Base-by-base conservation (phyloP, 2,329 filamentous ascomycete species). In the Neopestalotiopsis clavispora region DNA sequence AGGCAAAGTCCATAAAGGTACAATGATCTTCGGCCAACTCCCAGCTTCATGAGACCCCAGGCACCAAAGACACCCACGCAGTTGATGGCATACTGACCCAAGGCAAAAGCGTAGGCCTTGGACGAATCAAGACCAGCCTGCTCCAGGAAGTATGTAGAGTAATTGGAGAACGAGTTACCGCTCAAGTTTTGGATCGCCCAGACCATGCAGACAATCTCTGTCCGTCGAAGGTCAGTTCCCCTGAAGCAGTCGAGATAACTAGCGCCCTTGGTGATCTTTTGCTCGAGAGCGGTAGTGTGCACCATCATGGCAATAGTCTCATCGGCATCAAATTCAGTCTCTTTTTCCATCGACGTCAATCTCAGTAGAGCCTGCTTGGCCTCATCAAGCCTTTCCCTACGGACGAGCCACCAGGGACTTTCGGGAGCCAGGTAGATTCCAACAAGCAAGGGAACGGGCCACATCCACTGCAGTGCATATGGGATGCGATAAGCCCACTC, bases 261-360 rank as follows among this genome's bases (percentile, higher is more conserved):
- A 5, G 92, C 89, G 38, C 94, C 94, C 6, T 83, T 82, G 4
- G 92, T 94, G 66, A 94, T 92, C 79, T 88, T 86, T 76, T 93
- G 87, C 78, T 97, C 94, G 12, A 97, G 83, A 0, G 92, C 91
- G 0, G 92, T 95, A 0, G 94, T 97, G 77, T 97, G 93, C 1
- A 94, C 89, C 92, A 97, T 97, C 93, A 97, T 97, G 74, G 93
- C 91, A 64, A 97, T 85, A 0, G 93, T 96, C 81, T 96, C 93
- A 71, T 97, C 92, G 12, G 92, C 88, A 75, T 97, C 89, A 74
- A 96, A 95, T 70, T 91, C 87, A 0, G 89, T 91, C 70, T 94
- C 90, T 71, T 56, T 58, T 4, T 89, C 83, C 14, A 84, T 74
- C 74, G 86, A 91, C 4, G 91, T 93, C 23, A 94, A 82, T 3